Evolutionary conservation across 2,329 filamentous ascomycete genomes (phyloP), one percentile per base, ranked within the genome.

Genomic region (Sphaerulina populicola): DNA sequence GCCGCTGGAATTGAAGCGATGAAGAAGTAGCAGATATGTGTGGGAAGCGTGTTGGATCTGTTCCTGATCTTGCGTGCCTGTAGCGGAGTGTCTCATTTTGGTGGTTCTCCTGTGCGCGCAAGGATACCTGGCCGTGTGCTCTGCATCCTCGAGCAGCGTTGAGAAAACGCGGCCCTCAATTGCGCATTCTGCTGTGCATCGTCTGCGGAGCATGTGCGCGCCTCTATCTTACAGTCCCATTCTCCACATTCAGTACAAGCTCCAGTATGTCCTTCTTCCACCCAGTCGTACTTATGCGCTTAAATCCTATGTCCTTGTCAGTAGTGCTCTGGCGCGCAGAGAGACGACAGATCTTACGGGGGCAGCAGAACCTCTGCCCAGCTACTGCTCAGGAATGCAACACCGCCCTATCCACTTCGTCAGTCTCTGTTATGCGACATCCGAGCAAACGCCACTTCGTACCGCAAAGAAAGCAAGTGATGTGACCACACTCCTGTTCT

Each of bases 341-440:
- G n/a, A 21, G 7, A 14, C 4, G 38, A 29, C 9, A 37, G 14
- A 14, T 33, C 70, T 68, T 68, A 77, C 67, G 72, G 70, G 43
- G 74, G 73, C 8, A 75, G 65, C 5, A 77, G 62, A 48, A 75
- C 66, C 66, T 77, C 75, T 57, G 70, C 71, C 72, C 73, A 77
- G 67, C 72, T 75, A 65, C 73, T 76, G 61, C 74, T 70, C 40
- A 78, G 59, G 61, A 78, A 77, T 6, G 74, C 69, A 35, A 77
- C 74, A 52, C 74, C 51, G 43, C 46, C 50, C 51, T 48, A 41
- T 38, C 21, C 21, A 11, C 7, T 9, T n/a, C 8, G 4, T 47
- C 31, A 47, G 38, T 35, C 18, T 7, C 31, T 31, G 44, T 9
- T 30, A 12, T 21, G 23, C 14, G 41, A 29, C 37, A 27, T 23